phyloP scores from a whole-genome alignment of 768 basidiomycete species.

The Strobilomyces echinocephalus region DNA sequence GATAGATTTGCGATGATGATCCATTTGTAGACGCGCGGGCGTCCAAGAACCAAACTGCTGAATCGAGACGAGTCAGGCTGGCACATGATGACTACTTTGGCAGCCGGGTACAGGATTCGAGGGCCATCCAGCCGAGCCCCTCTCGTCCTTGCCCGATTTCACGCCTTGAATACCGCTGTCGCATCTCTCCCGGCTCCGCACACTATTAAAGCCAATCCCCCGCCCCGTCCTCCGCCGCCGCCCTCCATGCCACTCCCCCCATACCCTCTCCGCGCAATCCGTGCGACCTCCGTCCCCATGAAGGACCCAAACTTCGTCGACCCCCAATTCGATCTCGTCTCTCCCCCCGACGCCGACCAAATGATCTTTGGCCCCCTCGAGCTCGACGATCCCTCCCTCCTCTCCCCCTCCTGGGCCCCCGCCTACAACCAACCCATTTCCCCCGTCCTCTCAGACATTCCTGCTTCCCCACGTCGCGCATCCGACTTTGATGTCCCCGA shows the following conservation, averaged over 20 bases:
- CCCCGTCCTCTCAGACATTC: conserved; percentile 36
- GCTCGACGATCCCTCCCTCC: conserved; percentile 28
- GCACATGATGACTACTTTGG: conserved; percentile 36
- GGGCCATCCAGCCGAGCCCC: conserved; percentile 37
- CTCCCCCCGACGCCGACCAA: conserved; percentile 29
- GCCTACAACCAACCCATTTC: conserved; percentile 38
- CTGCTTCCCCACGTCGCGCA: conserved; percentile 37
- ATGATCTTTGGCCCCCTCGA: conserved; percentile 35
- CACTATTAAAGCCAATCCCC: conserved; percentile 34
- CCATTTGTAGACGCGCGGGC: conserved; percentile 17
- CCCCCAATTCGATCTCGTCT: conserved; percentile 37
- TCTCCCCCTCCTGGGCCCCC: conserved; percentile 31
- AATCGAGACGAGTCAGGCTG: conserved; percentile 42
- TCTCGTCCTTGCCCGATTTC: conserved; percentile 36
- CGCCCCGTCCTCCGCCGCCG: conserved; percentile 20
- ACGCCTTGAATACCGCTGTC: conserved; percentile 24
- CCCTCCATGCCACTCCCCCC: conserved; percentile 41
- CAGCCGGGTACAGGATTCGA: conserved; percentile 30
- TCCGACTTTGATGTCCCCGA: conserved; percentile 40
- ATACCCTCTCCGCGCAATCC: conserved; percentile 34
- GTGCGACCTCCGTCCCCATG: conserved; percentile 14
- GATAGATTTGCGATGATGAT: conserved; percentile 19
- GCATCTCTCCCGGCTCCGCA: conserved; percentile 34
- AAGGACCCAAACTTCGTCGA: conserved; percentile 39
- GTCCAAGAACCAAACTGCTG: conserved; percentile 22